Evolutionary conservation across 1,284 basidiomycete species (phyloP), one percentile per base, ranked within the genome.

Genomic region (Malassezia arunalokei): DNA sequence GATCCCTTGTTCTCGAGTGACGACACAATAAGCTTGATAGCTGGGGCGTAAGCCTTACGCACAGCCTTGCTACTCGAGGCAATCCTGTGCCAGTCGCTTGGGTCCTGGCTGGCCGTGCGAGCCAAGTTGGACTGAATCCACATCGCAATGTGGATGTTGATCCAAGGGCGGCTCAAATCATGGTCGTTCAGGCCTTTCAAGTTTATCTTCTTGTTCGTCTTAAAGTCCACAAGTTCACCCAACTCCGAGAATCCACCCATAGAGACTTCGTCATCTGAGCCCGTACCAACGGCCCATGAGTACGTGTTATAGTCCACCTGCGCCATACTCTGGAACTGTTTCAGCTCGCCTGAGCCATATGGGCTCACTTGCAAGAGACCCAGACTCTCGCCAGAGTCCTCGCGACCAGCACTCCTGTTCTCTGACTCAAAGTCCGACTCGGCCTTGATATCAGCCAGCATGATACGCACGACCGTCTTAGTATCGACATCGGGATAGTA

Each of bases 401-500:
- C 51, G 8, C 69, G 58, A 1, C 63, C 65, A 11, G 58, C 59
- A 24, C 56, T 59, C 32, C 60, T 32, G 31, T 55, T 48, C 20
- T 17, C 11, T 3, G 59, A 29, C 17, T 61, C 40, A 37, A 72
- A 72, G 35, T 69, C 68, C 14, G 63, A 65, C 42, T 72, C 69
- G 28, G 68, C 64, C 43, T 64, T 63, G 52, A 72, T 72, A 33
- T 72, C 69, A 3, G 68, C 61, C 39, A 72, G 56, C 48, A 71
- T 62, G 20, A 65, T 56, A 6, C 68, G 56, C 2, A 51, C 45
- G 5, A 66, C 64, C 43, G 54, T 59, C 15, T 54, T 51, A 0
- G 65, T 70, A 17, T 61, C 56, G 2, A 72, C 49, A 14, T 72
- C 69, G 12, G 69, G 69, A 40, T 55, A 72, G 59, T 72, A 72